phyloP scores from a whole-genome alignment of 331 rosid species.

The Acacia pycnantha region DNA sequence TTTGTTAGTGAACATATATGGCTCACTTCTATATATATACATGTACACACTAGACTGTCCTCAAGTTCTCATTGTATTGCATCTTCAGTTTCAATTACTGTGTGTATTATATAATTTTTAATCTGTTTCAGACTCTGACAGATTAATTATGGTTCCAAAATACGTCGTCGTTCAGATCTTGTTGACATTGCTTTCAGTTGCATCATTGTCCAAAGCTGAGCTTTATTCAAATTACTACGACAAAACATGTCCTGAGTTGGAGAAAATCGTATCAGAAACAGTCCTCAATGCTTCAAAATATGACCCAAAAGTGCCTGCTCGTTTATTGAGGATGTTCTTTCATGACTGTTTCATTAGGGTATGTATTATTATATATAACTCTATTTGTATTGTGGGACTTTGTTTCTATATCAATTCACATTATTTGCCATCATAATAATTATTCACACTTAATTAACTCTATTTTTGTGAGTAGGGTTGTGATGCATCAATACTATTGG shows the following conservation, averaged over 20 bases:
- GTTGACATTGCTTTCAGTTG: conserved; percentile 25
- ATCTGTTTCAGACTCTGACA: not conserved
- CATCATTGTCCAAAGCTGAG: conserved; percentile 39
- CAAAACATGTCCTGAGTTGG: conserved; percentile 64
- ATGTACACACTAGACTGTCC: not conserved
- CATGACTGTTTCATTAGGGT: conserved; percentile 93
- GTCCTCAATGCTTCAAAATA: conserved; percentile 55
- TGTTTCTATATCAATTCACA: not conserved
- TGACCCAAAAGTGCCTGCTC: conserved; percentile 82
- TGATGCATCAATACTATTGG: conserved; percentile 76
- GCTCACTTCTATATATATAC: conserved; percentile 3
- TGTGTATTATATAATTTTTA: not conserved
- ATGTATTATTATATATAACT: conserved; percentile 29
- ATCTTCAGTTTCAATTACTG: conserved; percentile 2
- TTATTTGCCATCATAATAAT: not conserved
- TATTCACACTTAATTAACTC: not conserved
- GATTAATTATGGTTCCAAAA: conserved; percentile 41
- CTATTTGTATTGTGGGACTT: not conserved
- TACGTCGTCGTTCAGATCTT: not conserved
- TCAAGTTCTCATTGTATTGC: conserved; percentile 24
- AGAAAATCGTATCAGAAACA: conserved; percentile 56
- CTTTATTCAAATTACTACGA: conserved; percentile 49
- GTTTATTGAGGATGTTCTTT: conserved; percentile 81
- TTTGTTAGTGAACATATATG: not conserved
- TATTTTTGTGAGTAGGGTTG: conserved; percentile 54